Evolutionary conservation across 768 basidiomycete species (phyloP).

Genomic region (Favolaschia claudopus): DNA sequence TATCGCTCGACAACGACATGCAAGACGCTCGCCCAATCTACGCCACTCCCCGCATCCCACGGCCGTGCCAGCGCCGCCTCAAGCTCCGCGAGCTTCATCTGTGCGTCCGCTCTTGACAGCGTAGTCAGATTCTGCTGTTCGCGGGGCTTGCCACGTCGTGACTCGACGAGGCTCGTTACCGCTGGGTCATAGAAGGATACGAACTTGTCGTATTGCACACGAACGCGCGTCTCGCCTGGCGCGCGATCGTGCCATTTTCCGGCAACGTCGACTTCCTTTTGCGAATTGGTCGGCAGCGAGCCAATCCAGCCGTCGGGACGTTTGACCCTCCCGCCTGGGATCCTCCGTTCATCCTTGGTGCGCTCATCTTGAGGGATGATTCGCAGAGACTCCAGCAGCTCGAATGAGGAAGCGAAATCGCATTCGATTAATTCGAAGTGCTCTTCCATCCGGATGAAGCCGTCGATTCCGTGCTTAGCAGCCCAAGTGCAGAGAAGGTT

Average conservation of each 20-base stretch:
- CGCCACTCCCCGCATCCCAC: conserved; percentile 33
- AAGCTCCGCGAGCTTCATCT: conserved; percentile 33
- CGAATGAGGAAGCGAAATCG: too few species aligned
- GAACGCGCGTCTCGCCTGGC: conserved; percentile 18
- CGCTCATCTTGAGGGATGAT: too few species aligned
- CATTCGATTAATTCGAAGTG: conserved; percentile 47
- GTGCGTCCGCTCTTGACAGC: conserved; percentile 30
- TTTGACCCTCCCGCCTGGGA: conserved; percentile 2
- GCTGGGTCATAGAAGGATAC: conserved; percentile 11
- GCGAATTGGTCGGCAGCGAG: conserved; percentile 1
- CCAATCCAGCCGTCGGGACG: neutral
- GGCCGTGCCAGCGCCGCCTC: conserved; percentile 30
- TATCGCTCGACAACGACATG: conserved; percentile 50
- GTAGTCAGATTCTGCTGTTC: neutral
- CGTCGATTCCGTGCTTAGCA: conserved; percentile 38
- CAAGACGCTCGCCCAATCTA: conserved; percentile 52
- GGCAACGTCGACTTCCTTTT: neutral
- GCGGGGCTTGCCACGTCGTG: conserved; percentile 1
- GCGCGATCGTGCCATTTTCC: conserved; percentile 15
- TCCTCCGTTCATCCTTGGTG: too few species aligned
- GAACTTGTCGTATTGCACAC: conserved; percentile 7
- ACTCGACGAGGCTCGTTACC: conserved; percentile 2
- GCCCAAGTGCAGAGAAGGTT: conserved; percentile 45
- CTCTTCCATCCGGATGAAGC: conserved; percentile 54
- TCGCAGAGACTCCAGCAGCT: too few species aligned